Base-by-base conservation (phyloP, 441 rosid species). In the Adansonia madagascariensis region DNA sequence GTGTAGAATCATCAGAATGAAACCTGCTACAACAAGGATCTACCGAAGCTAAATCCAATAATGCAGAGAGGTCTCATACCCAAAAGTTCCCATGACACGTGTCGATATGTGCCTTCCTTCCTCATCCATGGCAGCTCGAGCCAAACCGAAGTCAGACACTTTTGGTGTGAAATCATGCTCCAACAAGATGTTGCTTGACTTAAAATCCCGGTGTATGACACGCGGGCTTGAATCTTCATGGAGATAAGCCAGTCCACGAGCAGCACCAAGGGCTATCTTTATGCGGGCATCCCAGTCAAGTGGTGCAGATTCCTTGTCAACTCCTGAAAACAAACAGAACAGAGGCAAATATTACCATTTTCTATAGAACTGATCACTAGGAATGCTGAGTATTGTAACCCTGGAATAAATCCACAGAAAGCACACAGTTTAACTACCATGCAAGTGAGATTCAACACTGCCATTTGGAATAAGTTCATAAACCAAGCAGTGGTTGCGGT, bases 11-110 rank as follows among this genome's bases (percentile, higher is more conserved):
- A 20, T 59, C 63, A 41, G 8, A 20, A 59, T 8, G 27, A 57
- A 56, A 56, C 9, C 27, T n/a, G 20, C 22, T 11, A 24, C 4
- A 12, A 35, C 67, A 62, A 18, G 35, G 8, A 44, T 43, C n/a
- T 44, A n/a, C 35, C 8, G 18, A 43, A 66, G 31, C 17, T 43
- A 66, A 44, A 44, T 66, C 53, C 71, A 44, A 66, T 4, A 10
- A 4, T 46, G 55, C 27, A 11, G 4, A 66, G 31, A 43, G 59
- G 56, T 24, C 24, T 50, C 44, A 57, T 84, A 93, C 98, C 99
- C 99, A 66, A 95, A 95, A 44, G 99, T 95, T 79, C 99, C 99
- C 98, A 94, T 94, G 50, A 95, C 97, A 15, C 97, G 97, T 0
- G 98, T 95, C 5, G 99, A 95, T 80, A 95, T 94, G 84, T 94